A percentile compares a stretch with the other conserved stretches of the same genome.
Conservation (phyloP, 169 alveolate genomes). For the Plasmodium ovale region DNA sequence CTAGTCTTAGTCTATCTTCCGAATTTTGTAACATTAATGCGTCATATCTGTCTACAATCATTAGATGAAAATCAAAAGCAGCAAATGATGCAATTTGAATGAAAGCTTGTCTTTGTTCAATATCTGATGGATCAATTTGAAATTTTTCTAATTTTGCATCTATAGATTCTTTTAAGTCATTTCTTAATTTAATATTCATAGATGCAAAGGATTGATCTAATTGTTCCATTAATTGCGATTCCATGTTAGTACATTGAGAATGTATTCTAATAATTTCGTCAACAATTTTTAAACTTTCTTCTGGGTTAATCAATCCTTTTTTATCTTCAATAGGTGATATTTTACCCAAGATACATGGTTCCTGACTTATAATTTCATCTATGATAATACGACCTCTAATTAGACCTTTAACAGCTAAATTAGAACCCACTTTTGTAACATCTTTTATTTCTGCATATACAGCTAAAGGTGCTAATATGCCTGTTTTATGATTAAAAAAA, state of each 20-base stretch:
- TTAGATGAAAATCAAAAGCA: conserved; percentile 86
- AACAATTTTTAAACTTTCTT: conserved; percentile 81
- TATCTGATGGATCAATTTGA: conserved; percentile 79
- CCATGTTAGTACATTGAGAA: conserved; percentile 79
- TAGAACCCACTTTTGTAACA: conserved; percentile 77
- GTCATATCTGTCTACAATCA: conserved; percentile 85
- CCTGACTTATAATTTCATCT: conserved; percentile 82
- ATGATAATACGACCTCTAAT: conserved; percentile 84
- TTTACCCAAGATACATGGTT: conserved; percentile 85
- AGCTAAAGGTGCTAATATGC: conserved; percentile 87
- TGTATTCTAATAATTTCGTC: conserved; percentile 84
- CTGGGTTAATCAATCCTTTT: conserved; percentile 78
- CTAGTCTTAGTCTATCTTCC: conserved; percentile 83
- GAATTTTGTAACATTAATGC: conserved; percentile 85
- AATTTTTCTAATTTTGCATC: conserved; percentile 82
- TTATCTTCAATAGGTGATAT: conserved; percentile 84
- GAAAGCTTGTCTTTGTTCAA: conserved; percentile 83
- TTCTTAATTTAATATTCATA: conserved; percentile 81
- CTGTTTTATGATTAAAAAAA: conserved; percentile 83
- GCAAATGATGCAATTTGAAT: conserved; percentile 86
- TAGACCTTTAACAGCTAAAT: conserved; percentile 81
- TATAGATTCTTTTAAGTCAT: conserved; percentile 81
- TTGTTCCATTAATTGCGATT: conserved; percentile 84
- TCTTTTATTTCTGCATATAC: conserved; percentile 84
- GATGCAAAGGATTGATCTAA: conserved; percentile 84